Evolutionary conservation across 1,284 basidiomycete genomes (phyloP).

Genomic region (Cryptococcus maquisensis): DNA sequence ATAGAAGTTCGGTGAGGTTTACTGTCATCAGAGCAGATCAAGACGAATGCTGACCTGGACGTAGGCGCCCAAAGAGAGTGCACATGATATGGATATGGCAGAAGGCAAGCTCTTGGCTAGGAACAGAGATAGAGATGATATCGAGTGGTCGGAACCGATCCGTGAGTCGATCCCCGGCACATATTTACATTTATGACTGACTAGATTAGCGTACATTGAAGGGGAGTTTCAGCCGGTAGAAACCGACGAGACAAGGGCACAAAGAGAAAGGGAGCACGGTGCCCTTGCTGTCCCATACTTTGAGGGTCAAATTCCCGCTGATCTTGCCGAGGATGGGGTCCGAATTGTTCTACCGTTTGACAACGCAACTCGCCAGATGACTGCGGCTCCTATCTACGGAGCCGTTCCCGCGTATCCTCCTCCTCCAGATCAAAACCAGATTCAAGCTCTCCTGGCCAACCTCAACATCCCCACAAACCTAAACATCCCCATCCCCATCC

Average conservation of each 20-base stretch:
- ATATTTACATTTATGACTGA: neutral
- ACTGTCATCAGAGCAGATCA: neutral
- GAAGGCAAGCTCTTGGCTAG: conserved; percentile 32
- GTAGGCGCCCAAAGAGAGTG: conserved; percentile 20
- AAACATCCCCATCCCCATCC: neutral
- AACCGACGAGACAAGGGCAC: conserved; percentile 19
- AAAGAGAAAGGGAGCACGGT: conserved; percentile 32
- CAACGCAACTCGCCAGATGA: neutral
- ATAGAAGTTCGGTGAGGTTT: conserved; percentile 18
- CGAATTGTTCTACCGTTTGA: conserved; percentile 9
- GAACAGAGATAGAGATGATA: conserved; percentile 11
- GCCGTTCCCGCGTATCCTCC: neutral
- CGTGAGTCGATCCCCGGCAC: conserved; percentile 6
- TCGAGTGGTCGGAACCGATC: conserved; percentile 38
- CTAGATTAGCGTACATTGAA: conserved; percentile 1
- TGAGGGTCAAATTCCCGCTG: conserved; percentile 10
- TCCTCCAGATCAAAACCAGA: neutral
- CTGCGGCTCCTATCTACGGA: neutral
- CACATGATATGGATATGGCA: conserved; percentile 27
- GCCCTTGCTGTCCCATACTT: conserved; percentile 25
- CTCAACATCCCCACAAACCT: neutral
- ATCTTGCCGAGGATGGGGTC: conserved; percentile 24
- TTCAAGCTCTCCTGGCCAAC: neutral
- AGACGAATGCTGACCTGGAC: neutral
- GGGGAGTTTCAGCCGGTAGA: neutral